Percentiles rank a stretch among this genome's conserved stretches.
phyloP scores from a whole-genome alignment of 768 basidiomycete species.

The Mrakia frigida region DNA sequence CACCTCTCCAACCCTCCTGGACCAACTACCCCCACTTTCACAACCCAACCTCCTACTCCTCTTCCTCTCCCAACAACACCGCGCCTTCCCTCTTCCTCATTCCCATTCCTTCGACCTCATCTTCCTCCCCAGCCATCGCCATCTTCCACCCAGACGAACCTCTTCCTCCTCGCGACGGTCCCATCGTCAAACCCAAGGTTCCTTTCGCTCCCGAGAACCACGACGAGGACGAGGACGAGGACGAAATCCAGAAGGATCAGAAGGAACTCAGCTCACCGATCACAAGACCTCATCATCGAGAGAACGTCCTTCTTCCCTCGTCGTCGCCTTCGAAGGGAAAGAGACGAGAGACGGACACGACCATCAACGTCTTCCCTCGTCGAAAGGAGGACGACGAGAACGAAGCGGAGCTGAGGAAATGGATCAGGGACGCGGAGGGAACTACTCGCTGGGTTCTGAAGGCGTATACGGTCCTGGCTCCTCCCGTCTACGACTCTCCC shows the following conservation, averaged over 20 bases:
- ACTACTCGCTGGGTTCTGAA: no score
- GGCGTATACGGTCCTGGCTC: no score
- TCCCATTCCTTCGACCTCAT: not conserved
- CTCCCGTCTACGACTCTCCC: no score
- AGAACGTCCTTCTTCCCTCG: not conserved
- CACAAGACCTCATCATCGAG: not conserved
- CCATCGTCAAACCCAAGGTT: not conserved
- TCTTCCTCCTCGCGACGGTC: not conserved
- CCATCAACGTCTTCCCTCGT: no score
- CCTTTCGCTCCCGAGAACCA: not conserved
- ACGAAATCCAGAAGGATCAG: no score
- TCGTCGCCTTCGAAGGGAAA: not conserved
- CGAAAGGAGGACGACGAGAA: not conserved
- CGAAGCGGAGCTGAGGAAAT: not conserved
- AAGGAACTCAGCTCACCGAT: not conserved
- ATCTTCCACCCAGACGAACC: not conserved
- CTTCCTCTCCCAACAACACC: not conserved
- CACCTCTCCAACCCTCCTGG: not conserved
- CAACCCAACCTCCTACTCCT: not conserved
- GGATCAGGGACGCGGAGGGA: not conserved
- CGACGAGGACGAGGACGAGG: not conserved
- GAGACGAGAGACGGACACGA: not conserved
- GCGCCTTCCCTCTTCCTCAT: not conserved
- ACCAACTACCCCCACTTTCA: not conserved
- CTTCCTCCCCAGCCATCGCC: not conserved